Evolutionary conservation across 257 asterid species (phyloP).

Genomic region (Fraxinus excelsior): DNA sequence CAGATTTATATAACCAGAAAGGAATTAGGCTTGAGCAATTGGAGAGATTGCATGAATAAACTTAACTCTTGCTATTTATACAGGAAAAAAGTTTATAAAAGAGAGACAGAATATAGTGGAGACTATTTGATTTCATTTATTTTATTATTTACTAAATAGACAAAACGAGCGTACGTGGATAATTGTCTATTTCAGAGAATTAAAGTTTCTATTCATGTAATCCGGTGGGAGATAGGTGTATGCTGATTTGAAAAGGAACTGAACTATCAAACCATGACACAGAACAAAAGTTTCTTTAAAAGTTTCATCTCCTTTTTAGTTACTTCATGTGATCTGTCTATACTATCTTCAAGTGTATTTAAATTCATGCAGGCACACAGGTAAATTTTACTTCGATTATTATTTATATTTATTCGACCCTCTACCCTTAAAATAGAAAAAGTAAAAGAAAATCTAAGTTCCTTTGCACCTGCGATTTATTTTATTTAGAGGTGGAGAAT

Average conservation of each 20-base stretch:
- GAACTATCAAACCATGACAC: not conserved
- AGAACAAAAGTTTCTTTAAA: too few species aligned
- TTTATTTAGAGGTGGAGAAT: not conserved
- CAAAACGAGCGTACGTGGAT: slow-evolving; percentile 30
- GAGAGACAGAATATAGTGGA: slow-evolving; percentile 37
- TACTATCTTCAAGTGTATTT: not conserved
- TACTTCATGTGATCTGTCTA: not conserved
- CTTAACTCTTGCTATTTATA: slow-evolving; percentile 30
- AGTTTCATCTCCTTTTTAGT: not conserved
- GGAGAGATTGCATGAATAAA: slow-evolving; percentile 23
- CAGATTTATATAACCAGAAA: not conserved
- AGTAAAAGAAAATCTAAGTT: not conserved
- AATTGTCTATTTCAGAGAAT: not conserved
- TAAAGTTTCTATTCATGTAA: not conserved
- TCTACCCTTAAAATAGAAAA: not conserved
- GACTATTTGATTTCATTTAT: slow-evolving; percentile 29
- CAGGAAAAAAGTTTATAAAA: slow-evolving; percentile 5
- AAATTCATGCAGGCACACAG: too few species aligned
- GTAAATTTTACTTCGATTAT: not conserved
- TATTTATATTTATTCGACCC: not conserved
- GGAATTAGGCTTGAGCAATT: not conserved
- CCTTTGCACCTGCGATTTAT: not conserved
- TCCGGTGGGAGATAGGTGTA: not conserved
- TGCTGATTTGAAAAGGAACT: not conserved
- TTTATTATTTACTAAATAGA: slow-evolving; percentile 25